Percentiles rank a stretch among this genome's conserved stretches.
These are phyloP conservation scores for Capronia americana DNA, from an alignment of 2,329 filamentous ascomycete species.

Conservation along the genomic window DNA sequence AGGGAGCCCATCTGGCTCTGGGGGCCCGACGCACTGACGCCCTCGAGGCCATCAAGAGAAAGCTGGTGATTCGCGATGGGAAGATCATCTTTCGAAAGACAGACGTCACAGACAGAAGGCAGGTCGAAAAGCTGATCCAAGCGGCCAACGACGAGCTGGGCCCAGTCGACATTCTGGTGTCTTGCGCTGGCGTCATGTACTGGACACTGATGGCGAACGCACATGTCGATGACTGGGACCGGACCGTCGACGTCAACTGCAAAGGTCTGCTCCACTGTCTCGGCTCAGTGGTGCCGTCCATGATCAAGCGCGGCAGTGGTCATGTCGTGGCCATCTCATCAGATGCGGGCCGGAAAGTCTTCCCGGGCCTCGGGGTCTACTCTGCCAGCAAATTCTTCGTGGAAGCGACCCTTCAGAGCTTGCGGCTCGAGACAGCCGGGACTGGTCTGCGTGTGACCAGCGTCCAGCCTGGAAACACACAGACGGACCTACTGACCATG, in stretches of 20 bases:
- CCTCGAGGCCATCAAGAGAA: conserved; percentile 70
- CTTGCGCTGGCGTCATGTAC: conserved; percentile 85
- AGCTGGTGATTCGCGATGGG: conserved; percentile 62
- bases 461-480: conserved; percentile 78
- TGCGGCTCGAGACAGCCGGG: conserved; percentile 77
- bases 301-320: conserved; percentile 71
- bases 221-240: conserved; percentile 77
- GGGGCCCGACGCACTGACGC: conserved; percentile 70
- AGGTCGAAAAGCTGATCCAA: conserved; percentile 71
- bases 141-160: conserved; percentile 68
- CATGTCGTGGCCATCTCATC: conserved; percentile 84
- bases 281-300: conserved; percentile 70
- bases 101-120: conserved; percentile 70
- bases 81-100: conserved; percentile 73
- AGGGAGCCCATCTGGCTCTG: conserved; percentile 42
- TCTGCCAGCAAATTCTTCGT: conserved; percentile 86
- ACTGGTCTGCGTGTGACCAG: conserved; percentile 74
- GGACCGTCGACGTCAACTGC: conserved; percentile 84
- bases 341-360: conserved; percentile 80
- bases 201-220: conserved; percentile 85
- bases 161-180: conserved; percentile 77
- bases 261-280: conserved; percentile 79
- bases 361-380: conserved; percentile 81
- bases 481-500: conserved; percentile 75
- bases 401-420: conserved; percentile 76